Base-by-base conservation (phyloP, 2,329 filamentous ascomycete genomes). In the Penicillium sclerotiorum region DNA sequence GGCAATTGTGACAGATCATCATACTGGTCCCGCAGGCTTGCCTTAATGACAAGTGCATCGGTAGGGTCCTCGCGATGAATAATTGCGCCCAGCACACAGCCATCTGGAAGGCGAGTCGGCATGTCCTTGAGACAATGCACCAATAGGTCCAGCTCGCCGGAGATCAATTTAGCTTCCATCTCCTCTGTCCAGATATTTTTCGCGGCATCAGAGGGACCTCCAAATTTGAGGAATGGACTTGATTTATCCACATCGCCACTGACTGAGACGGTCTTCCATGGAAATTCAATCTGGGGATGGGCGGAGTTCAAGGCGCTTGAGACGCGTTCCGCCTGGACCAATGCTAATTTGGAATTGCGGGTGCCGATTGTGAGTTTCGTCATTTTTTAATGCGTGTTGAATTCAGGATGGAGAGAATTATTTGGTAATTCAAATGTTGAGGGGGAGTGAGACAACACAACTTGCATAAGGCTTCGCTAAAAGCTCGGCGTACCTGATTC, bases 91-190 rank as follows among this genome's bases (percentile, higher is more conserved):
- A 96, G 79, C 8, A 77, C 73, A 63, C 89, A 89, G 45, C 85
- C 84, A 1, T 78, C 73, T 2, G 91, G 91, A n/a, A 96, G 77
- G 45, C 82, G 80, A 0, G 92, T 96, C 17, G 92, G 91, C 87
- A 96, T 95, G 73, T 96, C 92, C 78, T 96, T 96, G 69, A 95
- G 77, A 58, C 84, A 89, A 75, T 96, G 91, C 60, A 95, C 87
- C 52, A 95, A 85, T 41, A 93, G 70, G 73, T 95, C 89, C 55
- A 95, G 69, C 59, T 87, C 78, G 49, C 81, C 78, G 28, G 81
- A 78, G 38, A 83, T 73, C 32, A 95, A 79, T 64, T 83, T 79
- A 8, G 83, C 86, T 73, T 96, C 92, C 39, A 96, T 78, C 74
- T 96, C 91, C 56, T 88, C 83, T 6, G 92, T 96, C 92, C 92